Evolutionary conservation across 2,329 filamentous ascomycete species (phyloP).

Genomic region (Alternaria sp.): DNA sequence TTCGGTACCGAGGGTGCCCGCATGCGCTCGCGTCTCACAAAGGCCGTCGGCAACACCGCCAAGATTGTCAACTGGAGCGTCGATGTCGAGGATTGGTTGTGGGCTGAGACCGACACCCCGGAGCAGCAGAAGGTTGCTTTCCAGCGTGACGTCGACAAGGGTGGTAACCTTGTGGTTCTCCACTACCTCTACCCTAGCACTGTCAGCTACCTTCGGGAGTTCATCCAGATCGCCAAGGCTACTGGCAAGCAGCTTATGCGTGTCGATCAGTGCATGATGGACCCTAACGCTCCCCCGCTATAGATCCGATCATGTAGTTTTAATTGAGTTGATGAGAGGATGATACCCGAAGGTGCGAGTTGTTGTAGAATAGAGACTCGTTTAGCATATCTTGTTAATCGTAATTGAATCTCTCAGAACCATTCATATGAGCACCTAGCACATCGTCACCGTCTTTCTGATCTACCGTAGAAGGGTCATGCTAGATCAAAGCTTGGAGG

Average conservation of each 20-base stretch:
- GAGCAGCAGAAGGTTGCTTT: slow-evolving; percentile 72
- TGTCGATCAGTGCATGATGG: slow-evolving; percentile 70
- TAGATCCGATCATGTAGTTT: neutral
- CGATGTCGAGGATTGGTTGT: slow-evolving; percentile 74
- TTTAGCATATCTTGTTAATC: neutral
- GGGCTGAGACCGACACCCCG: slow-evolving; percentile 66
- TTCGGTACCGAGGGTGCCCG: slow-evolving; percentile 72
- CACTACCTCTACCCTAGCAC: slow-evolving; percentile 72
- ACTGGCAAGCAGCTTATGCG: slow-evolving; percentile 70
- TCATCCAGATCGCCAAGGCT: slow-evolving; percentile 68
- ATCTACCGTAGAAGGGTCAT: neutral
- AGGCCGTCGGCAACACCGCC: slow-evolving; percentile 53
- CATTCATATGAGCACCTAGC: neutral
- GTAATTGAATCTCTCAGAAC: neutral
- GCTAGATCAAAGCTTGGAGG: neutral
- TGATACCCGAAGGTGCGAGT: neutral
- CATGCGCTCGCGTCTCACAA: slow-evolving; percentile 67
- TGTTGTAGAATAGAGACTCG: neutral
- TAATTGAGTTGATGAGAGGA: neutral
- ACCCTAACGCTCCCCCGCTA: slow-evolving; percentile 60
- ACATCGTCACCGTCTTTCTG: neutral
- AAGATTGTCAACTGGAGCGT: slow-evolving; percentile 72
- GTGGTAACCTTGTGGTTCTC: slow-evolving; percentile 70
- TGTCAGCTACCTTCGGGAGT: slow-evolving; percentile 67
- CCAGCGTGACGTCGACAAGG: slow-evolving; percentile 65